A percentile compares a stretch with the other conserved stretches of the same genome.
Conservation (phyloP, 306 rosid genomes). For the Quercus rubra region DNA sequence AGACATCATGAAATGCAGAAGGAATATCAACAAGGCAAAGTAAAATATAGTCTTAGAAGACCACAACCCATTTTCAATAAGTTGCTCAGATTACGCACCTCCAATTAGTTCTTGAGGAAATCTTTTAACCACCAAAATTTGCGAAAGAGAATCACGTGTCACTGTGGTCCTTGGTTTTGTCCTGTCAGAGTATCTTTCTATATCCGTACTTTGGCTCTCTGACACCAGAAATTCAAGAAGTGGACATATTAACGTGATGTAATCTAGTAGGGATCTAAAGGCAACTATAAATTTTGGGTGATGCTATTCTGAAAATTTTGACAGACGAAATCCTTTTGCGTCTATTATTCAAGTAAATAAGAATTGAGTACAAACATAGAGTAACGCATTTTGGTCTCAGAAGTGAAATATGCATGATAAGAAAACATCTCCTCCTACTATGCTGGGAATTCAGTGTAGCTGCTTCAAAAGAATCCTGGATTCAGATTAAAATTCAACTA, state of each 20-base stretch:
- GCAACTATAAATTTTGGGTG: neutral
- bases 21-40: constrained; percentile 6
- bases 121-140: constrained; percentile 35
- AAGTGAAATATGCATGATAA: too few relatives aligned
- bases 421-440: too few relatives aligned
- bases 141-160: constrained; percentile 54
- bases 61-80: constrained; percentile 10
- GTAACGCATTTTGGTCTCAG: too few relatives aligned
- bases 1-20: constrained; percentile 9
- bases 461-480: too few relatives aligned
- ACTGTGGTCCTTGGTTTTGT: constrained; percentile 15
- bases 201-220: constrained; percentile 38
- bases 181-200: constrained; percentile 50
- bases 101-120: constrained; percentile 56
- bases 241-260: neutral
- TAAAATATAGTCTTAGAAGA: neutral
- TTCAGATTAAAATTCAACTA: too few relatives aligned
- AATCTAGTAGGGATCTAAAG: neutral
- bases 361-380: too few relatives aligned
- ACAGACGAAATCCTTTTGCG: too few relatives aligned
- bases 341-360: too few relatives aligned
- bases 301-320: too few relatives aligned
- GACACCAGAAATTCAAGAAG: constrained; percentile 24
- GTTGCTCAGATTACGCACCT: constrained; percentile 40
- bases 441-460: too few relatives aligned